Evolutionary conservation across 2,329 filamentous ascomycete species (phyloP).

Genomic region (Mycosphaerella arachidis): DNA sequence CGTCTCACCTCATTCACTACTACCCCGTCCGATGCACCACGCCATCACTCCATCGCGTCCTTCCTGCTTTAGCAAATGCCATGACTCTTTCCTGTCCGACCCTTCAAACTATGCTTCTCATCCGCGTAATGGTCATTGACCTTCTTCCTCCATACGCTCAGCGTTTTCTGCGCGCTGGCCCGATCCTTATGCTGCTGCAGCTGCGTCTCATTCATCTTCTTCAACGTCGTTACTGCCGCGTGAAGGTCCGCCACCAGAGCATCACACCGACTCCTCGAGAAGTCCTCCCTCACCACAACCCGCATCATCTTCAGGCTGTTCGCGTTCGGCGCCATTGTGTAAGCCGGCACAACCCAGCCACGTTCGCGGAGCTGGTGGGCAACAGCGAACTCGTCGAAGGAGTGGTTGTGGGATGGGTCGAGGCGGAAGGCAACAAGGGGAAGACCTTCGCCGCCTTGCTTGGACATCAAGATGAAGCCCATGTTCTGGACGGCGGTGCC

Average conservation of each 20-base stretch:
- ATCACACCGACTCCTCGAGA: conserved; percentile 77
- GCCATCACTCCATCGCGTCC: background rate
- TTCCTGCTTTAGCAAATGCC: conserved; percentile 63
- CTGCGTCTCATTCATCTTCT: conserved; percentile 67
- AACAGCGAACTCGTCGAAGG: conserved; percentile 52
- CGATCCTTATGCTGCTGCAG: conserved; percentile 63
- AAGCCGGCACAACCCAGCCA: conserved; percentile 91
- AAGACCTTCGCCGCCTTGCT: conserved; percentile 70
- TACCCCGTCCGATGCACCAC: no score
- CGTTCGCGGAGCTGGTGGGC: conserved; percentile 82
- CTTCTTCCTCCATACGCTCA: conserved; percentile 30
- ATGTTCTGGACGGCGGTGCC: conserved; percentile 65
- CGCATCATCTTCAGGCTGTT: conserved; percentile 83
- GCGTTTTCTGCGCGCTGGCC: conserved; percentile 19
- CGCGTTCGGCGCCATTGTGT: conserved; percentile 92
- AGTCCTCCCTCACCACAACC: conserved; percentile 89
- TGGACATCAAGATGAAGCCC: conserved; percentile 84
- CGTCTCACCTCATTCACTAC: no score
- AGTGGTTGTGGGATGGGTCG: conserved; percentile 50
- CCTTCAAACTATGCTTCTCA: conserved; percentile 83
- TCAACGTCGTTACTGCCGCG: conserved; percentile 66
- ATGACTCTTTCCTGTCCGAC: conserved; percentile 87
- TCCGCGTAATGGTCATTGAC: conserved; percentile 52
- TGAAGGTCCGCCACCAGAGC: conserved; percentile 72
- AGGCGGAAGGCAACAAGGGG: conserved; percentile 89